A percentile compares a stretch with the other conserved stretches of the same genome.
Conservation (phyloP, 345 rosid genomes). For the Rhizophora mangle region DNA sequence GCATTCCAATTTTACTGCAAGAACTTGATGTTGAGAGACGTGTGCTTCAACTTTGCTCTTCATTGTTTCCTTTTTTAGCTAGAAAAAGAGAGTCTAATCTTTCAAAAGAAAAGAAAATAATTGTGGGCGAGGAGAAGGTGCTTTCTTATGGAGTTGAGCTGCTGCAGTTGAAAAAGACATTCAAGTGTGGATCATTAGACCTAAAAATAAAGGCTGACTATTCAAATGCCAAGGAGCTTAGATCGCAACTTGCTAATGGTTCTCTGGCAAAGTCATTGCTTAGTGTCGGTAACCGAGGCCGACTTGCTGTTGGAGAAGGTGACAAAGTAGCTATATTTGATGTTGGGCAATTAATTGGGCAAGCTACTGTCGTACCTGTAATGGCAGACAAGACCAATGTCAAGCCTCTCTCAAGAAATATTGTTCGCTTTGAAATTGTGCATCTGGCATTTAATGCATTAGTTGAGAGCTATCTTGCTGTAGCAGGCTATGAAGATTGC, state of each 20-base stretch:
- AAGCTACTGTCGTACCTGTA: constrained; percentile 80
- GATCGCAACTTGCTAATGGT: constrained; percentile 78
- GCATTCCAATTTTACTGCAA: constrained; percentile 59
- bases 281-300: constrained; percentile 86
- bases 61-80: constrained; percentile 70
- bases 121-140: constrained; percentile 71
- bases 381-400: constrained; percentile 93
- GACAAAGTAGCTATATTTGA: constrained; percentile 97
- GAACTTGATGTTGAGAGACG: constrained; percentile 74
- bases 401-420: constrained; percentile 93
- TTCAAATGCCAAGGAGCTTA: constrained; percentile 89
- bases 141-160: constrained; percentile 76
- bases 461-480: constrained; percentile 92
- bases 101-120: constrained; percentile 63
- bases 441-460: constrained; percentile 76
- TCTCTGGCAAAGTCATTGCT: constrained; percentile 93
- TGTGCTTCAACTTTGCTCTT: constrained; percentile 70
- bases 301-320: constrained; percentile 99
- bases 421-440: constrained; percentile 94
- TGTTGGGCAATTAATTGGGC: constrained; percentile 89
- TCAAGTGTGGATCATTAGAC: constrained; percentile 95
- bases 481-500: constrained; percentile 96
- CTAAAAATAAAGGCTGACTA: constrained; percentile 95
- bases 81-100: constrained; percentile 68
- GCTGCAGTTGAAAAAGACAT: constrained; percentile 91